Evolutionary conservation across 2,329 filamentous ascomycete genomes (phyloP), one percentile per base, ranked within the genome.

Genomic region (Aspergillus alliaceus): DNA sequence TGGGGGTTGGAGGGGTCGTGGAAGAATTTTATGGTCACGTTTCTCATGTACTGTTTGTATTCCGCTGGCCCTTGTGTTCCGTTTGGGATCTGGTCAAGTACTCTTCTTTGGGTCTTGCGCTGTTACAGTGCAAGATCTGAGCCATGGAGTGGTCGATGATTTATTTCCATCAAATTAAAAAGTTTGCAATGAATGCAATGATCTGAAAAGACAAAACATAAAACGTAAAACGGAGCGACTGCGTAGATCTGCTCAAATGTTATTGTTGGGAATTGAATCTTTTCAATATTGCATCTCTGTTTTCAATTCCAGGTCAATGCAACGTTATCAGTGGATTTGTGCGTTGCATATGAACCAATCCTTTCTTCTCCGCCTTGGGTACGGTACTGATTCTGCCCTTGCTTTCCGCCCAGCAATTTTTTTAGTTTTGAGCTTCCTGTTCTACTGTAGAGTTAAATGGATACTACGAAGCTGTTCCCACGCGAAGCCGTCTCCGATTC

Each of bases 131-230:
- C 53, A 50, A 53, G 25, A 54, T 47, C 50, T 56, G 65, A 66
- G 68, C 66, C 60, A 69, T 75, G 73, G 71, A 74, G 71, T 69
- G 71, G 72, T 72, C 59, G 69, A 71, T 67, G 65, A 66, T 70
- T 73, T 74, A 71, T 63, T 63, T 54, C n/a, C n/a, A n/a, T n/a
- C 61, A 62, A 66, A 63, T 62, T 64, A 67, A 69, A 68, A 60
- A 61, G 63, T 64, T 68, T 60, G 64, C 61, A 63, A 60, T 47
- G 37, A 18, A 40, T 48, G 25, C 44, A 31, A 48, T 48, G 44
- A 51, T 53, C 48, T n/a, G 24, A 44, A 44, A 25, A 29, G 6
- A 35, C 14, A 15, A 35, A 35, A 4, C 32, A 15, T 35, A 35
- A 9, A 29, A 29, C n/a, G n/a, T 29, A 29, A 29, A 9, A 27